Conservation (phyloP, 148 eudicot species). For the Chenopodium suecicum region DNA sequence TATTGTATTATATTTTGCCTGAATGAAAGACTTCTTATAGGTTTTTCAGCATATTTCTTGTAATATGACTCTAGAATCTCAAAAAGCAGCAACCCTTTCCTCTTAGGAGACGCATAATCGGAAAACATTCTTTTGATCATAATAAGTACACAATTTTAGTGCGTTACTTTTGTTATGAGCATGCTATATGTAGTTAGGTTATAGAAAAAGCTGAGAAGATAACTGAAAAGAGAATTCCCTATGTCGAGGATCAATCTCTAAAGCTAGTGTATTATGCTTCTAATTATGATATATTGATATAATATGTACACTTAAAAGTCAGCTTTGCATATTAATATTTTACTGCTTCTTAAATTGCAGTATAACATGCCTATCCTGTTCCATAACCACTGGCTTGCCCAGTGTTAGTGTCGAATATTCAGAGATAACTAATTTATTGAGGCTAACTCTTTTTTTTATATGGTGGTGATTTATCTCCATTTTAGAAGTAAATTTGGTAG, state of each 20-base stretch:
- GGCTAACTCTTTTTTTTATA: too few relatives aligned
- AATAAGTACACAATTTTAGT: background rate
- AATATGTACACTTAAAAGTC: background rate
- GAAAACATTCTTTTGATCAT: background rate
- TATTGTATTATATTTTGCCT: background rate
- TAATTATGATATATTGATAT: background rate
- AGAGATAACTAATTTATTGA: too few relatives aligned
- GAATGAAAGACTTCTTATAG: background rate
- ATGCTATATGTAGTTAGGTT: background rate
- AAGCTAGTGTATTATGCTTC: background rate
- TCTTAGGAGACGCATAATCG: too few relatives aligned
- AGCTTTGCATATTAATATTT: constrained; percentile 4
- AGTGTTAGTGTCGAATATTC: too few relatives aligned
- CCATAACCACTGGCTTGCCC: background rate
- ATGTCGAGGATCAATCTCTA: constrained; percentile 3
- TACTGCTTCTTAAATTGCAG: background rate
- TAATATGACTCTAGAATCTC: too few relatives aligned
- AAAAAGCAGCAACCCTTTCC: too few relatives aligned
- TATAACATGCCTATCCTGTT: background rate
- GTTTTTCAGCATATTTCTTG: too few relatives aligned
- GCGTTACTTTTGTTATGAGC: background rate
- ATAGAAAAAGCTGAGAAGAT: background rate
- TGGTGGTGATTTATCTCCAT: too few relatives aligned
- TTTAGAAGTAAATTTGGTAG: too few relatives aligned
- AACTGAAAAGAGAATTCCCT: background rate